phyloP scores from a whole-genome alignment of 306 rosid species.

The Lathyrus sativus region DNA sequence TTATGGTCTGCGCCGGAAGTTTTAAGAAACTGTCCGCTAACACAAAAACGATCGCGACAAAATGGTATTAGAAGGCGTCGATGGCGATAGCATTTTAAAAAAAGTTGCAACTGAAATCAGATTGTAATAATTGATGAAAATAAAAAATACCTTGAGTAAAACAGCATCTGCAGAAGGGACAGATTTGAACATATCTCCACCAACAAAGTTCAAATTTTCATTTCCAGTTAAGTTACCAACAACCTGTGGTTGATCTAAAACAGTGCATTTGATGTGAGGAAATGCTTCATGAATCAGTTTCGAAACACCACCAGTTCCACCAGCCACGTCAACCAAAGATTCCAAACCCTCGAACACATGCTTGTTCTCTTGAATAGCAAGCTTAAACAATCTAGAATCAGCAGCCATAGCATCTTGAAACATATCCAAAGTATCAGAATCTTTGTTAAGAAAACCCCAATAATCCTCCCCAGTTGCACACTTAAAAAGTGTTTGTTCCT shows the following conservation, averaged over 20 bases:
- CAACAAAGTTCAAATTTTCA: too few species aligned
- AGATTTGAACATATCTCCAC: too few species aligned
- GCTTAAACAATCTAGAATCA: constrained; percentile 46
- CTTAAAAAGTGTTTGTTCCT: constrained; percentile 34
- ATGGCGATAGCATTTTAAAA: too few species aligned
- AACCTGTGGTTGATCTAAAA: constrained; percentile 47
- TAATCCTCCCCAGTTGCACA: constrained; percentile 40
- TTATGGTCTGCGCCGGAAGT: too few species aligned
- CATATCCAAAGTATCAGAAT: neutral
- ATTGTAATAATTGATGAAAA: too few species aligned
- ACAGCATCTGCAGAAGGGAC: too few species aligned
- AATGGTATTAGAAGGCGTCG: too few species aligned
- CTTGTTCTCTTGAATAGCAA: constrained; percentile 40
- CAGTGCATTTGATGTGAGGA: constrained; percentile 55
- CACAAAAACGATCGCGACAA: too few species aligned
- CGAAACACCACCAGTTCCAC: constrained; percentile 43
- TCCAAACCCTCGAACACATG: constrained; percentile 49
- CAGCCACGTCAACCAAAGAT: constrained; percentile 48
- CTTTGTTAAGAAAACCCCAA: constrained; percentile 39
- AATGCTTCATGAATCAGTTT: constrained; percentile 44
- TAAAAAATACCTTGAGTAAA: too few species aligned
- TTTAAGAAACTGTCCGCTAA: too few species aligned
- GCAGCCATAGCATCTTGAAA: constrained; percentile 51
- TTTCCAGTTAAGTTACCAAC: too few species aligned
- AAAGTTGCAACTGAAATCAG: too few species aligned